Percentiles rank a stretch among this genome's conserved stretches.
These are phyloP conservation scores for Solanum lycopersicoides DNA, from an alignment of 257 asterid species.

Conservation along the genomic window DNA sequence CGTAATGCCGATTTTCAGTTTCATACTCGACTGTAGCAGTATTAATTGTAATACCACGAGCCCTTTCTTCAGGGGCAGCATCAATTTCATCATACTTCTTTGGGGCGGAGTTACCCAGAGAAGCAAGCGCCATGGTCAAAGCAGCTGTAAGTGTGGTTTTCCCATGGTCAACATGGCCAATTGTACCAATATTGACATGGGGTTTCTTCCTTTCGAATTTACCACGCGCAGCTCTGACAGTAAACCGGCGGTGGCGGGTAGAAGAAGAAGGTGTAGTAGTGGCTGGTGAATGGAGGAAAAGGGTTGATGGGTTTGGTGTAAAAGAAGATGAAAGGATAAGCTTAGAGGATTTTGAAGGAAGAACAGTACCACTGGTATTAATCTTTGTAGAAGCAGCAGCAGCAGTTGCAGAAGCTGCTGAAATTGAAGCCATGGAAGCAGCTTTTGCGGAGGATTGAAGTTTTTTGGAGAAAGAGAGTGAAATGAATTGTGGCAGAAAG, in stretches of 20 bases:
- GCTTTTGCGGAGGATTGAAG: background rate
- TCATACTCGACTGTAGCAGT: slow-evolving; percentile 95
- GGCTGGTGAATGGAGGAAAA: slow-evolving; percentile 28
- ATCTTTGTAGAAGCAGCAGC: slow-evolving; percentile 2
- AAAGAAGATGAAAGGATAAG: slow-evolving; percentile 58
- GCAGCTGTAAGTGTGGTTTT: slow-evolving; percentile 96
- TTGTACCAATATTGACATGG: slow-evolving; percentile 89
- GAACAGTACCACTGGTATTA: background rate
- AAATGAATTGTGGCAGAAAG: background rate
- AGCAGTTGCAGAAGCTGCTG: slow-evolving; percentile 10
- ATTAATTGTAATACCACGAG: slow-evolving; percentile 90
- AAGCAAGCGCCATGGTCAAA: slow-evolving; percentile 84
- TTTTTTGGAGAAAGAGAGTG: background rate
- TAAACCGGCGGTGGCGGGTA: slow-evolving; percentile 28
- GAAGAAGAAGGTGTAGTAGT: slow-evolving; percentile 15
- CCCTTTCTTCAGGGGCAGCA: slow-evolving; percentile 94
- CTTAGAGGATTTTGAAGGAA: slow-evolving; percentile 15
- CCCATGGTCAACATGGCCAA: slow-evolving; percentile 99
- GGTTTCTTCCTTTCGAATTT: slow-evolving; percentile 93
- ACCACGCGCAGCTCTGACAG: slow-evolving; percentile 76
- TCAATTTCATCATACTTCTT: slow-evolving; percentile 91
- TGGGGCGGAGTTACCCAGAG: slow-evolving; percentile 71
- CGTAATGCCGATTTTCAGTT: slow-evolving; percentile 86
- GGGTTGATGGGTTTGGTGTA: slow-evolving; percentile 36
- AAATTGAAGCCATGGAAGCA: slow-evolving; percentile 11